Evolutionary conservation across 139 green algal species (phyloP).

Genomic region (Haematococcus sp.): DNA sequence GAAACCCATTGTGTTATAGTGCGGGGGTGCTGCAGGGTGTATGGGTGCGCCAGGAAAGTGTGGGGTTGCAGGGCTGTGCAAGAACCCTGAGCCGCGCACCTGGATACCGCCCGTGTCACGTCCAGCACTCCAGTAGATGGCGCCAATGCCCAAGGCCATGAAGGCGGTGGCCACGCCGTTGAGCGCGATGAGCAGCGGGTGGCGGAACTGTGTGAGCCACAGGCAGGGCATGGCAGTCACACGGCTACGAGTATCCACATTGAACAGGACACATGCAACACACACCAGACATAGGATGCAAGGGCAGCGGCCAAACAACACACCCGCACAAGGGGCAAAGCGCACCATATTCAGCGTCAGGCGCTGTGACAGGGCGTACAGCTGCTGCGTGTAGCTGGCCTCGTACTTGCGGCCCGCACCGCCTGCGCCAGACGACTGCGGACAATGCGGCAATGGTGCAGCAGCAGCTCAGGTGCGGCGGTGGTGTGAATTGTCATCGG

Average conservation of each 20-base stretch:
- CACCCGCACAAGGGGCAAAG: too few relatives aligned
- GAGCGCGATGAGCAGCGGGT: slow-evolving; percentile 57
- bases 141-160: slow-evolving; percentile 36
- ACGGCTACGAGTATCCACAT: too few relatives aligned
- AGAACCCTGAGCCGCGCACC: slow-evolving; percentile 8
- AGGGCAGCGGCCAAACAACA: too few relatives aligned
- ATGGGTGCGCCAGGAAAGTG: too few relatives aligned
- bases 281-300: too few relatives aligned
- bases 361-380: slow-evolving; percentile 42
- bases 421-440: not conserved
- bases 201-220: slow-evolving; percentile 26
- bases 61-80: not conserved
- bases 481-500: too few relatives aligned
- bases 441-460: too few relatives aligned
- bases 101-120: slow-evolving; percentile 48
- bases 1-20: too few relatives aligned
- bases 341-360: slow-evolving; percentile 16
- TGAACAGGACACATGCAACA: too few relatives aligned
- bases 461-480: too few relatives aligned
- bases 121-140: slow-evolving; percentile 52
- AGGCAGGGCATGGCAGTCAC: too few relatives aligned
- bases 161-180: slow-evolving; percentile 33
- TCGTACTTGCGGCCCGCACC: slow-evolving; percentile 20
- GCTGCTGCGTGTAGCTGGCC: slow-evolving; percentile 26
- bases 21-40: too few relatives aligned